Conservation (phyloP, 257 asterid species). For the Salvia miltiorrhiza region DNA sequence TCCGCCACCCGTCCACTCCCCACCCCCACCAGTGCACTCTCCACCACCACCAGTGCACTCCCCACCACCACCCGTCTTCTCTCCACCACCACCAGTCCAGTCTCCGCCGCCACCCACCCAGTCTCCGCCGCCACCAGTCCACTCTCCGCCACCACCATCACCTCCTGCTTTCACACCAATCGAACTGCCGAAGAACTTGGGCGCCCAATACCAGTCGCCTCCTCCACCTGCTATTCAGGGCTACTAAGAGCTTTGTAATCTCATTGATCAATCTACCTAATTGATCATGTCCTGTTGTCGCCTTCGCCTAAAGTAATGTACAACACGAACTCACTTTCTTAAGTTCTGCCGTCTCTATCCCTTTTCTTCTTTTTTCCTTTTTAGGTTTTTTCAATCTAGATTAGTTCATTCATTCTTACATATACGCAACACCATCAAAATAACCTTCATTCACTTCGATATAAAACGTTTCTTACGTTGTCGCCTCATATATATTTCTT, state of each 20-base stretch:
- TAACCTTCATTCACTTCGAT: too few species aligned
- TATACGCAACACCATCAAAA: not conserved
- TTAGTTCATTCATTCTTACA: not conserved
- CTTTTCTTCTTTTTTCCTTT: not conserved
- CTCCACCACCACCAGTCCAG: conserved; percentile 15
- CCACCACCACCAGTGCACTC: not conserved
- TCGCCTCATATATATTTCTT: not conserved
- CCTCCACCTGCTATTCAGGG: conserved; percentile 75
- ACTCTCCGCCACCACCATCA: conserved; percentile 22
- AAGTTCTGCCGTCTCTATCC: not conserved
- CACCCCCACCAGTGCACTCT: conserved; percentile 12
- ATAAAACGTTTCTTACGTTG: not conserved
- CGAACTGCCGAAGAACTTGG: conserved; percentile 25
- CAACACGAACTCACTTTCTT: conserved; percentile 19
- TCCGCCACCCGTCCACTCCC: not conserved
- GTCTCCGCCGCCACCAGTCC: too few species aligned
- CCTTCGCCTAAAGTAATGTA: not conserved
- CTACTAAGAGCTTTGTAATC: conserved; percentile 23
- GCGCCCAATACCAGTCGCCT: conserved; percentile 45
- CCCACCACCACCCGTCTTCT: not conserved
- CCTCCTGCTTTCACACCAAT: conserved; percentile 22
- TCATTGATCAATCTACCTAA: not conserved
- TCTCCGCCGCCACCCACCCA: conserved; percentile 42
- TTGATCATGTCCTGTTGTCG: conserved; percentile 14
- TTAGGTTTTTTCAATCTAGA: not conserved